Evolutionary conservation across 805 yeast genomes (phyloP), one percentile per base, ranked within the genome.

Genomic region (Candida manassasensis): DNA sequence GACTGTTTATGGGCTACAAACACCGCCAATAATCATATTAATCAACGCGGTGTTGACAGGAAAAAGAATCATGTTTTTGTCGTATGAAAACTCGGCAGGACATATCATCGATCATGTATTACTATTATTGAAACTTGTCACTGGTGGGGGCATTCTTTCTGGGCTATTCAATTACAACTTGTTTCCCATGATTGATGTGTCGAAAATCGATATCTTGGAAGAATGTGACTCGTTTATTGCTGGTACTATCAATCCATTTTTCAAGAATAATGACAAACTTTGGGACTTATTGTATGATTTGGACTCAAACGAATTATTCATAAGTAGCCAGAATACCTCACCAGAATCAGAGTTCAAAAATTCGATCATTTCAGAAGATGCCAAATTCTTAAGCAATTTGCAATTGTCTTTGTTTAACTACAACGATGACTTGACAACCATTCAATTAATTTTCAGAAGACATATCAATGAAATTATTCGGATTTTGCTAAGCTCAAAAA

Each of bases 221-320:
- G 57, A 49, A 34, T 67, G 60, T 41, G 61, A 47, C 19, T 59
- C 59, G 19, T 75, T 63, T 45, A 57, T 82, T 32, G 71, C 83
- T 2, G 90, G 90, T 3, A 80, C 87, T 3, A 75, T 81, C 27
- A 82, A 82, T 49, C 73, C 81, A 11, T 71, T 79, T 27, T 74
- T 82, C 49, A 77, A 76, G 47, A 67, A 72, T 21, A 71, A 71
- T 38, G 64, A 61, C 21, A 65, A 64, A 29, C 49, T 73, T 14
- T 81, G 84, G 82, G 84, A 82, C 52, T 52, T 77, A 21, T 67
- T 75, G 40, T 73, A 77, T 38, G 80, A 82, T 51, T 47, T 82
- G 41, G 88, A 81, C 47, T 34, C 66, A 0, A 72, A 71, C 30
- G 69, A 63, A 36, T 47, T 77, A 26, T 44, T 50, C 19, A 36